phyloP scores from a whole-genome alignment of 2,329 filamentous ascomycete genomes.

The Cladorrhinum sp. region DNA sequence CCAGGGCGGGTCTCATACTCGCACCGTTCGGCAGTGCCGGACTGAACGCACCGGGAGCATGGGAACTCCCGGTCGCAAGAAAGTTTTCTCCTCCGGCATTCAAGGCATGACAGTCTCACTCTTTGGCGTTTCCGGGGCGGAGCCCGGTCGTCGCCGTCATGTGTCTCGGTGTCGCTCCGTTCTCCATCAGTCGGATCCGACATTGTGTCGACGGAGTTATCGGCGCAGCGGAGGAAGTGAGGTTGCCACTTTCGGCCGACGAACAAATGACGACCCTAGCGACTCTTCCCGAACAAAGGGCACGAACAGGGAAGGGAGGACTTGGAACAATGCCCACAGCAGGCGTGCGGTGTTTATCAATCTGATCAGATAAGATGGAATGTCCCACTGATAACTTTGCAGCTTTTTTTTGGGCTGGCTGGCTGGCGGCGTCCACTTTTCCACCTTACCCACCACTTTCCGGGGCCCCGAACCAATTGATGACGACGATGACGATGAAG shows the following conservation, averaged over 20 bases:
- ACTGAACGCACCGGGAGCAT: conserved; percentile 61
- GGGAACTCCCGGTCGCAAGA: conserved; percentile 61
- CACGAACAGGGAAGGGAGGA: conserved; percentile 13
- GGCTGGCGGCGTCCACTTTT: not conserved
- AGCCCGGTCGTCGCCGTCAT: conserved; percentile 25
- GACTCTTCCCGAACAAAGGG: not conserved
- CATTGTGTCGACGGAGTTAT: conserved; percentile 25
- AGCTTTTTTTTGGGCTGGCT: not conserved
- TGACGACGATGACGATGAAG: not conserved
- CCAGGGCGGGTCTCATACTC: conserved; percentile 54
- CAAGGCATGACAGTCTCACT: conserved; percentile 57
- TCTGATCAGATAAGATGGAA: conserved; percentile 20
- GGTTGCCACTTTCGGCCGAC: conserved; percentile 12
- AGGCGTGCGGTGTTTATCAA: no score
- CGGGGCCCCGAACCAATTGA: not conserved
- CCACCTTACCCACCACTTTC: not conserved
- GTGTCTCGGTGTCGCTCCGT: conserved; percentile 20
- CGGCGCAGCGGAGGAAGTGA: conserved; percentile 13
- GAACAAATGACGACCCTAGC: not conserved
- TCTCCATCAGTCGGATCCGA: conserved; percentile 26
- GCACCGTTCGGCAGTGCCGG: conserved; percentile 57
- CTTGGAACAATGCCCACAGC: conserved; percentile 2
- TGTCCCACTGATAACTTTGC: not conserved
- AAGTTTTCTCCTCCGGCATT: conserved; percentile 59
- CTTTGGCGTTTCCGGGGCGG: conserved; percentile 56